These are phyloP conservation scores for Trametes meyenii DNA, from an alignment of 768 basidiomycete species.

Conservation along the genomic window DNA sequence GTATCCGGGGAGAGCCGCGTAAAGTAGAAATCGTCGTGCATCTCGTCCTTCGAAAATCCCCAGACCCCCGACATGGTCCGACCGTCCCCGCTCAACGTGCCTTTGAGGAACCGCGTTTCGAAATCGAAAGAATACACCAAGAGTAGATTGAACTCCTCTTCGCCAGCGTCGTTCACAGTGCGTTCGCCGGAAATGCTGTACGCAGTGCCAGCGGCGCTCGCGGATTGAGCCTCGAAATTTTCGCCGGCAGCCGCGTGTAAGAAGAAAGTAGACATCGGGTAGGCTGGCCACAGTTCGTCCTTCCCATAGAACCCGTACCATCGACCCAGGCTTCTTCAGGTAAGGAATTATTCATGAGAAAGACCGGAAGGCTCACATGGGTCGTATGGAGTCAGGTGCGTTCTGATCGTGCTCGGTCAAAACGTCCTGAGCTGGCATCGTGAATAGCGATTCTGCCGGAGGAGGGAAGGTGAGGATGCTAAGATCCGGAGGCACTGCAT, in stretches of 20 bases:
- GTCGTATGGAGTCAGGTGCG: background rate
- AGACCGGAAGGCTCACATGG: background rate
- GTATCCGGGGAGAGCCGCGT: background rate
- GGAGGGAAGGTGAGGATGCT: background rate
- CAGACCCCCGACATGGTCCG: background rate
- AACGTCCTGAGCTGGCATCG: background rate
- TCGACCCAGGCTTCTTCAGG: background rate
- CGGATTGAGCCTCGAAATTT: background rate
- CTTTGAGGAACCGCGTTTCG: background rate
- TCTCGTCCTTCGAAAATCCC: background rate
- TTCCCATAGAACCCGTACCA: background rate
- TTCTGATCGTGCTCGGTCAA: background rate
- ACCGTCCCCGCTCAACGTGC: background rate
- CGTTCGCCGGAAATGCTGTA: background rate
- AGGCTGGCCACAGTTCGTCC: background rate
- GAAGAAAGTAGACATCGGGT: background rate
- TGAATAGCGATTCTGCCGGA: background rate
- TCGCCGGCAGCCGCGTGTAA: background rate
- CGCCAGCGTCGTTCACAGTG: background rate
- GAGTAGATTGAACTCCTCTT: background rate
- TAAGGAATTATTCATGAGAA: background rate
- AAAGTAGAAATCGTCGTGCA: background rate
- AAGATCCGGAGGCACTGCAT: background rate
- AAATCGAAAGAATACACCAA: background rate
- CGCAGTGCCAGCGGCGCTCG: background rate